Percentiles rank a stretch among this genome's conserved stretches.
These are phyloP conservation scores for Dipodascus albidus DNA, from an alignment of 805 yeast genomes.

Conservation along the genomic window DNA sequence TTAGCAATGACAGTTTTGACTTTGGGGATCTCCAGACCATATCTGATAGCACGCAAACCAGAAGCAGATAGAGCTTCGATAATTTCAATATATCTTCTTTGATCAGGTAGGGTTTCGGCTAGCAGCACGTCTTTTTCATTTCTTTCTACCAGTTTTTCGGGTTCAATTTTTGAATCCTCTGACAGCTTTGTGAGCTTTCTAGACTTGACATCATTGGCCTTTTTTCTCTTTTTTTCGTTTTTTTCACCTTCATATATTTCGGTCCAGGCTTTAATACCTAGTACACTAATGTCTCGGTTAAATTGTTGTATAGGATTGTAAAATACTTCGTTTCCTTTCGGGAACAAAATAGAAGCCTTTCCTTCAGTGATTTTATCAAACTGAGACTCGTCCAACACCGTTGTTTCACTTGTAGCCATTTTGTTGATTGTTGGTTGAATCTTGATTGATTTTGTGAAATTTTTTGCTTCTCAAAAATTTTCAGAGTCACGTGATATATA, in stretches of 20 bases:
- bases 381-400: neutral
- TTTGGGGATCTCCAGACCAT: conserved; percentile 80
- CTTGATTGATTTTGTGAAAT: neutral
- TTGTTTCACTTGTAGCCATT: neutral
- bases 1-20: conserved; percentile 73
- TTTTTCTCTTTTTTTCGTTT: conserved; percentile 21
- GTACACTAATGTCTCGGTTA: conserved; percentile 80
- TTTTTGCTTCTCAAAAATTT: neutral
- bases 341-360: conserved; percentile 67
- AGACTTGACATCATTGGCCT: conserved; percentile 3
- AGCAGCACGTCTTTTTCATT: neutral
- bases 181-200: conserved; percentile 1
- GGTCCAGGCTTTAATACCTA: conserved; percentile 81
- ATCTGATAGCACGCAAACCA: conserved; percentile 87
- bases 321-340: conserved; percentile 74
- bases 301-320: conserved; percentile 96
- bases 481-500: neutral
- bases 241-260: conserved; percentile 39
- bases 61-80: conserved; percentile 92
- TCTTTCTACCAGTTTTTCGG: neutral
- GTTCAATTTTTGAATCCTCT: neutral
- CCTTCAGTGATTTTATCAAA: conserved; percentile 47
- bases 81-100: conserved; percentile 46
- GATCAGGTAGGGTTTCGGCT: conserved; percentile 3
- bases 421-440: neutral